Evolutionary conservation across 129 eudicot species (phyloP).

Genomic region (Arctium minus): DNA sequence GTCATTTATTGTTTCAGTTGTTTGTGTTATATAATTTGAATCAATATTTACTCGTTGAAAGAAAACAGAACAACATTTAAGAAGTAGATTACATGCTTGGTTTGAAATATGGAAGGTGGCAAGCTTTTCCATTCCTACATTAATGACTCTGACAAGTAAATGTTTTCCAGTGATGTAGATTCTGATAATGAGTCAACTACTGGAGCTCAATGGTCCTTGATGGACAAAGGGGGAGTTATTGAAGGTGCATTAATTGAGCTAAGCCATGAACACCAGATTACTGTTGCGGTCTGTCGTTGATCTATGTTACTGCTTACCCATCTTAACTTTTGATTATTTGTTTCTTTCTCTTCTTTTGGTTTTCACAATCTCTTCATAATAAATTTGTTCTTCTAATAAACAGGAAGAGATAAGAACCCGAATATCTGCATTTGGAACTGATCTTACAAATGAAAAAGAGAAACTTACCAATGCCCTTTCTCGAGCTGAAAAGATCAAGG

Average conservation of each 20-base stretch:
- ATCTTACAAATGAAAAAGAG: constrained; percentile 53
- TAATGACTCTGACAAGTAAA: constrained; percentile 7
- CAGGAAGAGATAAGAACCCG: constrained; percentile 79
- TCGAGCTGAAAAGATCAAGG: constrained; percentile 55
- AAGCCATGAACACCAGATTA: constrained; percentile 66
- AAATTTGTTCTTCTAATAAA: background rate
- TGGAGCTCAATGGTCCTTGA: constrained; percentile 42
- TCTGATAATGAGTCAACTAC: constrained; percentile 43
- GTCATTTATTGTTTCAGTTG: constrained; percentile 4
- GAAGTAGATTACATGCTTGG: background rate
- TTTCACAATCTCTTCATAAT: background rate
- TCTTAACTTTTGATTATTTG: background rate
- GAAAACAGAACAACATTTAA: background rate
- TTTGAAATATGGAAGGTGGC: background rate
- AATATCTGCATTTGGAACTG: constrained; percentile 58
- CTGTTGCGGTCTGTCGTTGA: constrained; percentile 51
- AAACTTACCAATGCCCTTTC: constrained; percentile 44
- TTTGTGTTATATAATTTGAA: background rate
- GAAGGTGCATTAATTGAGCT: constrained; percentile 76
- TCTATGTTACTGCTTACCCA: constrained; percentile 7
- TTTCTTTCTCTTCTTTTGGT: background rate
- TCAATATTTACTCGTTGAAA: background rate
- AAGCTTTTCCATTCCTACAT: background rate
- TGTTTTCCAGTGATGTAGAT: constrained; percentile 47
- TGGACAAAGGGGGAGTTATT: constrained; percentile 71